Conservation (phyloP, 2,329 filamentous ascomycete species). For the Talaromyces sp. region DNA sequence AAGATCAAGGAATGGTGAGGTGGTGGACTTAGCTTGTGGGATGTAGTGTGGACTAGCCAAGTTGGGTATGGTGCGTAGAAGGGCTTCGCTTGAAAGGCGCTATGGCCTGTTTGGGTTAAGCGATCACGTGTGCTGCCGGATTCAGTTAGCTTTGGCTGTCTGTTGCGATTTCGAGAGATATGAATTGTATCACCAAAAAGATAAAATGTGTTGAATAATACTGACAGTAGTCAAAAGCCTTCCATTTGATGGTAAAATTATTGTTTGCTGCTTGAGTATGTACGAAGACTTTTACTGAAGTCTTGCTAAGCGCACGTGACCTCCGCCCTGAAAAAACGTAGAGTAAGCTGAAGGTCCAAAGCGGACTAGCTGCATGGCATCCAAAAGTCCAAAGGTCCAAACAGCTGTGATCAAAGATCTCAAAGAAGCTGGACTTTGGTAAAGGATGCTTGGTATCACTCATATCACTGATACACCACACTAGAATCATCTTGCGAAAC, state of each 20-base stretch:
- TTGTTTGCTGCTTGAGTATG: background rate
- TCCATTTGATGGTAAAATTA: no score
- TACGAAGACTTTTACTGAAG: no score
- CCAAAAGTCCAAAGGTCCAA: background rate
- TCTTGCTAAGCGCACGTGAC: conserved; percentile 2
- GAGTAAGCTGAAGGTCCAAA: background rate
- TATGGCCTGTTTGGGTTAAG: conserved; percentile 20
- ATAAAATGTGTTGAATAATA: no score
- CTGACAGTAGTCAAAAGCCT: no score
- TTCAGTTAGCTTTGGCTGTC: no score
- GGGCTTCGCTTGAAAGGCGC: conserved; percentile 36
- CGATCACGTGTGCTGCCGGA: background rate
- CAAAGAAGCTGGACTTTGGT: background rate
- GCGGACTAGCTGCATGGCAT: conserved; percentile 3
- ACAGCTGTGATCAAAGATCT: background rate
- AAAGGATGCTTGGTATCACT: background rate
- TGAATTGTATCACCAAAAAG: no score
- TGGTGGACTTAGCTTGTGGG: conserved; percentile 37
- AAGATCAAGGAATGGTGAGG: conserved; percentile 26
- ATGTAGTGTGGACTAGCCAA: conserved; percentile 33
- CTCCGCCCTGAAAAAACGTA: background rate
- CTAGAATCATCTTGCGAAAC: background rate
- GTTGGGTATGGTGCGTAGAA: conserved; percentile 25
- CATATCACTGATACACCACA: background rate
- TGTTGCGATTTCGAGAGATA: no score